Base-by-base conservation (phyloP, 129 eudicot genomes). In the Tagetes patula region DNA sequence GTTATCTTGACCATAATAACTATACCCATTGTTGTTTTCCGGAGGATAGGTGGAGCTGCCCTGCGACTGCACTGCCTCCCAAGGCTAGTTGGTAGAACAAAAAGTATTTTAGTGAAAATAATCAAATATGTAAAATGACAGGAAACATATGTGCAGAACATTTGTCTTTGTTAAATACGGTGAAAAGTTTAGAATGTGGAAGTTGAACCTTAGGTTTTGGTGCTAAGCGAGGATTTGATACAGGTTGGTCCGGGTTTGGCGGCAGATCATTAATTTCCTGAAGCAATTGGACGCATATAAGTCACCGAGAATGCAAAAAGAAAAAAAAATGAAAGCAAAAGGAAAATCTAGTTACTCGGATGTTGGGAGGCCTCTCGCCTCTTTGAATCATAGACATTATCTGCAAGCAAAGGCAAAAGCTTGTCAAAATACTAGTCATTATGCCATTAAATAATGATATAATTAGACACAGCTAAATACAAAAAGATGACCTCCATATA, bases 351-450 rank as follows among this genome's bases (percentile, higher is more conserved):
- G 48, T 81, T 84, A 94, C 99, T 70, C 91, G 85, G 72, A 94
- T 84, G 79, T 94, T 90, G 43, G 97, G 75, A 45, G 99, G 99
- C 74, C 75, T 88, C 83, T 90, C 99, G 79, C 99, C 99, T 86
- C 99, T 88, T 84, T 90, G 93, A 75, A 88, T 81, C 99, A 90
- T 94, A 33, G 83, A 82, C 94, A 94, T 88, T 50, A 90, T 90
- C 99, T 94, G 89, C 79, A 82, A 70, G 67, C 45, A 6, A 46
- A 60, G 40, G 50, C 42, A 66, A 34, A 61, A 36, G 43, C 36
- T 30, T 8, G 50, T 70, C 39, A 71, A 41, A 64, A 64, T 34
- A 37, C 68, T 37, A 63, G 68, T 39, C 12, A 7, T 38, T 39
- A 7, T 64, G 69, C 69, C 48, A 64, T n/a, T 39, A 39, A 39